A percentile compares a stretch with the other conserved stretches of the same genome.
Conservation (phyloP, 164 flowering plant species). For the Amborella trichopoda region DNA sequence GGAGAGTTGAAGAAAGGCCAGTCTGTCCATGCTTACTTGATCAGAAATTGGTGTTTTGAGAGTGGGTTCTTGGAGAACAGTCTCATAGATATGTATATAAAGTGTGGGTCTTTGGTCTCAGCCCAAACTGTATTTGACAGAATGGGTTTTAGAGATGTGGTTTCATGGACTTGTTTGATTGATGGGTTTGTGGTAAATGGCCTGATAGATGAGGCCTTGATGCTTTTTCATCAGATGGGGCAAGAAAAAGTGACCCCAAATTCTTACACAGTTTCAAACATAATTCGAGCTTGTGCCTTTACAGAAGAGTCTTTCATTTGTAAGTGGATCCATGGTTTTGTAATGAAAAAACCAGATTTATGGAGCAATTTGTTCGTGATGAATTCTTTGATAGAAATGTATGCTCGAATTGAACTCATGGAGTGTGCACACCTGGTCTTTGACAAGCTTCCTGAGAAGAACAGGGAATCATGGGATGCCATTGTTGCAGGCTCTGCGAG, state of each 20-base stretch:
- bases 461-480: constrained; percentile 1
- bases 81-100: constrained; percentile 10
- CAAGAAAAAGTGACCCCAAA: constrained; percentile 10
- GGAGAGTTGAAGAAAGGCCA: constrained; percentile 5
- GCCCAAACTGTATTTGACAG: constrained; percentile 6
- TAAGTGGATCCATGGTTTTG: constrained; percentile 18
- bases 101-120: constrained; percentile 6
- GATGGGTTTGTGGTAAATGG: constrained; percentile 8
- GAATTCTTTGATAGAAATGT: constrained; percentile 18
- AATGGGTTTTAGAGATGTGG: constrained; percentile 13
- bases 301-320: constrained; percentile 1
- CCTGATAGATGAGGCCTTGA: constrained; percentile 6
- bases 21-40: constrained; percentile 6
- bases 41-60: constrained; percentile 3
- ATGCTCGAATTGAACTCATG: constrained; percentile 10
- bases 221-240: constrained; percentile 11
- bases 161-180: constrained; percentile 21
- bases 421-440: constrained; percentile 3
- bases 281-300: constrained; percentile 19
- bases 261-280: constrained; percentile 6
- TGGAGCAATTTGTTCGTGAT: constrained; percentile 6
- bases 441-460: neutral
- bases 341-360: constrained; percentile 14
- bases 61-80: constrained; percentile 9
- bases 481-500: neutral